Base-by-base conservation (phyloP, 1,284 basidiomycete species). In the Leucoagaricus sp. region DNA sequence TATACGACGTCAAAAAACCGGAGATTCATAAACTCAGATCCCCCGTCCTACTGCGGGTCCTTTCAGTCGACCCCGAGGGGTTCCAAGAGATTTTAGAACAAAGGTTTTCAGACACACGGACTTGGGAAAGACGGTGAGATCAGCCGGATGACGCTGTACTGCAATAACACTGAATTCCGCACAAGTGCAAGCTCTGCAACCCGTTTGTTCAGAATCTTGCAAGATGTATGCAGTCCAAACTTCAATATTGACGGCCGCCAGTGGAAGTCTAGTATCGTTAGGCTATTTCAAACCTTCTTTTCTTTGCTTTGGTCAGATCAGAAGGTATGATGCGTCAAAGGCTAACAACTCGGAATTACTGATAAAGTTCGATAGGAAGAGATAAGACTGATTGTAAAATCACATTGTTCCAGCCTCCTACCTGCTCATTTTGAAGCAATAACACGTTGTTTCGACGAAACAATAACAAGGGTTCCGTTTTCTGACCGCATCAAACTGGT, bases 401-500 rank as follows among this genome's bases (percentile, higher is more conserved):
- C 80, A 1, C 82, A 82, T 70, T 74, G 80, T 2, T 77, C 80
- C 58, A 82, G 81, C 15, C 70, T 91, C 21, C 76, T 87, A 17
- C 81, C 84, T 4, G 75, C 81, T 25, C 87, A 89, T 69, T 73
- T 85, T 47, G 77, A 84, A 23, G 78, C 81, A 10, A 87, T 91
- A 19, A 75, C 85, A 4, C 66, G 71, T 13, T 90, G 86, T 62
- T 91, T 86, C 83, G 78, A 81, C 53, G 85, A 87, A 63, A 74
- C 78, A 7, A 64, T 90, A 31, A 64, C 73, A 6, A 85, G 79
- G 56, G 74, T 81, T 4, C 80, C 86, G 0, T 74, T 86, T 17
- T 58, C 72, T 3, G 86, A 89, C 53, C 79, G 84, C 17, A 67
- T 81, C 28, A 80, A 75, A 55, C 73, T 91, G 7, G 72, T 84